These are phyloP conservation scores for Mariannaea elegans DNA, from an alignment of 2,329 filamentous ascomycete genomes.

Conservation along the genomic window DNA sequence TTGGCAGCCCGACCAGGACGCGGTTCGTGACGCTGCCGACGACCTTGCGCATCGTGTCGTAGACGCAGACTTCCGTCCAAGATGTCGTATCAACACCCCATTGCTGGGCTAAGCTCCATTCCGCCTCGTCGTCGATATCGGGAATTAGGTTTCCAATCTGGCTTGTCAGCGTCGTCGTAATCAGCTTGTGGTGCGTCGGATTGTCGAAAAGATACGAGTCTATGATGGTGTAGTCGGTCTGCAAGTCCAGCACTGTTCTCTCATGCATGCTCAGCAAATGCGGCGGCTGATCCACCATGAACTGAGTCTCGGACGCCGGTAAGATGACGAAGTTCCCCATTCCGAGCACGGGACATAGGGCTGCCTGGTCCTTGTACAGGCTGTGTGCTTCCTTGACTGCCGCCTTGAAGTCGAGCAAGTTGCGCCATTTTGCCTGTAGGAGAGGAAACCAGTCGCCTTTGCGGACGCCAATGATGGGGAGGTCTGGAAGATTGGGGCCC, in stretches of 20 bases:
- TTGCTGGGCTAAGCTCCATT: too few relatives aligned
- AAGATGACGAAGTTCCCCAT: background rate
- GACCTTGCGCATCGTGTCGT: slow-evolving; percentile 14
- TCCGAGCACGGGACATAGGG: background rate
- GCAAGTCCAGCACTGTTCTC: background rate
- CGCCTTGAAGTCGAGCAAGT: background rate
- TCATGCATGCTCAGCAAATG: background rate
- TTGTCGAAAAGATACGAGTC: background rate
- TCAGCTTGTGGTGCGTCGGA: background rate
- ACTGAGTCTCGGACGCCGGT: background rate
- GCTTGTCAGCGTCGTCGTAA: background rate
- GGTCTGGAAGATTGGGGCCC: background rate
- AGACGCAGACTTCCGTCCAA: background rate
- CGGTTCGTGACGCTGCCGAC: slow-evolving; percentile 15
- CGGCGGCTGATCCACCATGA: background rate
- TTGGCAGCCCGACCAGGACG: slow-evolving; percentile 7
- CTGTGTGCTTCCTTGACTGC: background rate
- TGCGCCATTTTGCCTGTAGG: background rate
- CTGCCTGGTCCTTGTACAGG: background rate
- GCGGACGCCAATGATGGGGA: background rate
- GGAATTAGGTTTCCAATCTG: background rate
- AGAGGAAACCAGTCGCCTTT: background rate
- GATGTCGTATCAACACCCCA: background rate
- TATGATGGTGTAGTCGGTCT: background rate
- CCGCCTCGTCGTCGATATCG: background rate